Conservation (phyloP, 1,139 yeast species). For the Blastobotrys serpentis region DNA sequence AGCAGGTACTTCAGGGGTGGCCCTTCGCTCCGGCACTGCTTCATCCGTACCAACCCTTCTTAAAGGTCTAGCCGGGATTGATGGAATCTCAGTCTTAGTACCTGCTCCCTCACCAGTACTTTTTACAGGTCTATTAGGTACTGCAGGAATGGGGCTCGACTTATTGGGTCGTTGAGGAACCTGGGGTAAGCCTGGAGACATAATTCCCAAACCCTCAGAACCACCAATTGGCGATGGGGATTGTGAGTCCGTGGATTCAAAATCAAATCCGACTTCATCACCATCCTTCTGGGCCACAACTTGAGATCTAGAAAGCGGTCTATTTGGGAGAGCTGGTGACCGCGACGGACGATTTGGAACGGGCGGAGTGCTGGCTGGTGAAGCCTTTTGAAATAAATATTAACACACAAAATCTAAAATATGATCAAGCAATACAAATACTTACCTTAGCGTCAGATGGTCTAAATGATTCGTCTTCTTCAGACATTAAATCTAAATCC, state of each 20-base stretch:
- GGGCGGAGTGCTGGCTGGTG: conserved; percentile 1
- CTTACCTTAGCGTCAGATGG: no score
- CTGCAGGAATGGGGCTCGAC: conserved; percentile 14
- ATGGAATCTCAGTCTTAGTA: conserved; percentile 10
- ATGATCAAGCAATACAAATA: no score
- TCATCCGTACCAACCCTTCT: not conserved
- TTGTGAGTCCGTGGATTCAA: not conserved
- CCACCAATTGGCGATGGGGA: not conserved
- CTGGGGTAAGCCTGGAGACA: not conserved
- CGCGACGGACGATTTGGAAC: conserved; percentile 4
- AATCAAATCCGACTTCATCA: conserved; percentile 5
- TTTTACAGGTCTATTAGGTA: conserved; percentile 16
- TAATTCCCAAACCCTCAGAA: not conserved
- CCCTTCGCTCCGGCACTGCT: conserved; percentile 1
- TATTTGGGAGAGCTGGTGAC: conserved; percentile 5
- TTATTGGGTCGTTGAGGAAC: conserved; percentile 8
- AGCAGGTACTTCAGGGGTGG: conserved; percentile 8
- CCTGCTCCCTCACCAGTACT: conserved; percentile 9
- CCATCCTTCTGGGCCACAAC: not conserved
- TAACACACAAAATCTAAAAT: no score
- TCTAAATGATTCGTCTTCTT: no score
- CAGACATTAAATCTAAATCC: no score
- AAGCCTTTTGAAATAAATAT: no score
- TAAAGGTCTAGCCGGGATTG: conserved; percentile 14
- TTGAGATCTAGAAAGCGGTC: conserved; percentile 6